Percentiles rank a stretch among this genome's conserved stretches.
phyloP scores from a whole-genome alignment of 2,329 filamentous ascomycete genomes.

The Chalaropsis ovoidea region DNA sequence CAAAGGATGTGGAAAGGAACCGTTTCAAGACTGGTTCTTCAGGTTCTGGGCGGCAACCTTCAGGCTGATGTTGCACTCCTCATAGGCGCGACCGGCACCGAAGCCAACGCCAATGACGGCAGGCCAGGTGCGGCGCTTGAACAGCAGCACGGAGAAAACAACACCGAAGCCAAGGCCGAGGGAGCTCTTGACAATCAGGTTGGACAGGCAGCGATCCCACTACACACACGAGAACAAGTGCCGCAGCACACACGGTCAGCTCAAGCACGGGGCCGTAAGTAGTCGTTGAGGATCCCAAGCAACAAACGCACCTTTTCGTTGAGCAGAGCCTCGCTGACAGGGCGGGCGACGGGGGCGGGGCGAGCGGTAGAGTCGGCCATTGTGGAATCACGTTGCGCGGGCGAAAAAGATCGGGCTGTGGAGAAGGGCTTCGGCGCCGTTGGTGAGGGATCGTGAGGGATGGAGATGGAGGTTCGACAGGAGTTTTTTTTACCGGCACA shows the following conservation, averaged over 20 bases:
- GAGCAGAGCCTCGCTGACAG: constrained; percentile 92
- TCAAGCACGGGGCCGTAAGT: background rate
- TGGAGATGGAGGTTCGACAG: constrained; percentile 11
- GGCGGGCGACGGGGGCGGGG: constrained; percentile 50
- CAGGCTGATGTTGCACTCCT: constrained; percentile 85
- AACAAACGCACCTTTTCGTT: constrained; percentile 80
- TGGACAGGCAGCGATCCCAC: constrained; percentile 99
- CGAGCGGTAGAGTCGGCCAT: constrained; percentile 46
- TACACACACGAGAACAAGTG: constrained; percentile 33
- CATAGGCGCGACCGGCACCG: constrained; percentile 90
- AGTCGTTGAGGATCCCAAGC: background rate
- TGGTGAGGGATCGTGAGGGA: constrained; percentile 16
- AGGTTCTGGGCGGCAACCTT: constrained; percentile 52
- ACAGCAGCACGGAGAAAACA: constrained; percentile 95
- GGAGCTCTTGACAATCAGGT: constrained; percentile 89
- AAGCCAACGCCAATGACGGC: constrained; percentile 92
- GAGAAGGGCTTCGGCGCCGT: constrained; percentile 20
- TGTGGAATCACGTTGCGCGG: constrained; percentile 28
- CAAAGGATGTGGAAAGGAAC: background rate
- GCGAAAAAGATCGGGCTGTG: constrained; percentile 12
- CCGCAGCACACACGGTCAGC: constrained; percentile 11
- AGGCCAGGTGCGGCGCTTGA: constrained; percentile 96
- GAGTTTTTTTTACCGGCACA: constrained; percentile 22
- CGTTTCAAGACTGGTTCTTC: constrained; percentile 37
- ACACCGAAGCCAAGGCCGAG: constrained; percentile 95